Conservation (phyloP, 768 basidiomycete genomes). For the Sporobolomyces roseus region DNA sequence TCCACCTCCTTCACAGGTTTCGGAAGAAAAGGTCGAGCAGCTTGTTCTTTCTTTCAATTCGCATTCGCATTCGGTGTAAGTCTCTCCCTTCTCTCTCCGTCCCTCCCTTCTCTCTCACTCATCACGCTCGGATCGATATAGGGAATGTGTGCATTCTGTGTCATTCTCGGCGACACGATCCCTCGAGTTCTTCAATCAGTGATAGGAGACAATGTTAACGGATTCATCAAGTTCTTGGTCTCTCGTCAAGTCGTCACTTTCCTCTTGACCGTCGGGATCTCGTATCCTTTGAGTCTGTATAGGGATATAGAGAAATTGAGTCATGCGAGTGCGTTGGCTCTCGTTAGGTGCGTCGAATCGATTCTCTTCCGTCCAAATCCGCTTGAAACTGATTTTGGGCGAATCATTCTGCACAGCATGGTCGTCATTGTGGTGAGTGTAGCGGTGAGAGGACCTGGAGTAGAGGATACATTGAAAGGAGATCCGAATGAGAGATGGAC, state of each 20-base stretch:
- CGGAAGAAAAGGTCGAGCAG: slow-evolving; percentile 82
- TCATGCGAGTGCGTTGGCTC: slow-evolving; percentile 83
- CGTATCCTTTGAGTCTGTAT: slow-evolving; percentile 90
- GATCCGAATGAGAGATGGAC: slow-evolving; percentile 70
- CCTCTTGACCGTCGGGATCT: slow-evolving; percentile 75
- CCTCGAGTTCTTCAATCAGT: slow-evolving; percentile 85
- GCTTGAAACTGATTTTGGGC: background rate
- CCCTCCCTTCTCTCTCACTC: background rate
- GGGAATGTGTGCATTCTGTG: slow-evolving; percentile 98
- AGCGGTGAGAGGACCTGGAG: slow-evolving; percentile 73
- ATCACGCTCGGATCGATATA: slow-evolving; percentile 8
- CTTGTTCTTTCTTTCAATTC: slow-evolving; percentile 95
- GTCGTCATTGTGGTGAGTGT: slow-evolving; percentile 83
- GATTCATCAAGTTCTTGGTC: slow-evolving; percentile 70
- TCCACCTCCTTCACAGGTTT: slow-evolving; percentile 51
- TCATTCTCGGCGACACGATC: slow-evolving; percentile 95
- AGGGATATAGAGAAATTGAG: slow-evolving; percentile 97
- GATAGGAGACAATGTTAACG: slow-evolving; percentile 62
- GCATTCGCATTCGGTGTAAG: slow-evolving; percentile 89
- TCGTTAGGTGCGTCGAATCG: slow-evolving; percentile 53
- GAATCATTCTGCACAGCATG: slow-evolving; percentile 59
- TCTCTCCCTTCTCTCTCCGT: background rate
- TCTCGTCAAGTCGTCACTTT: slow-evolving; percentile 86
- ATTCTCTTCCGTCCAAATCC: background rate
- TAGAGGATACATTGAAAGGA: slow-evolving; percentile 69